Evolutionary conservation across 768 basidiomycete species (phyloP).

Genomic region (Lactarius tabidus): DNA sequence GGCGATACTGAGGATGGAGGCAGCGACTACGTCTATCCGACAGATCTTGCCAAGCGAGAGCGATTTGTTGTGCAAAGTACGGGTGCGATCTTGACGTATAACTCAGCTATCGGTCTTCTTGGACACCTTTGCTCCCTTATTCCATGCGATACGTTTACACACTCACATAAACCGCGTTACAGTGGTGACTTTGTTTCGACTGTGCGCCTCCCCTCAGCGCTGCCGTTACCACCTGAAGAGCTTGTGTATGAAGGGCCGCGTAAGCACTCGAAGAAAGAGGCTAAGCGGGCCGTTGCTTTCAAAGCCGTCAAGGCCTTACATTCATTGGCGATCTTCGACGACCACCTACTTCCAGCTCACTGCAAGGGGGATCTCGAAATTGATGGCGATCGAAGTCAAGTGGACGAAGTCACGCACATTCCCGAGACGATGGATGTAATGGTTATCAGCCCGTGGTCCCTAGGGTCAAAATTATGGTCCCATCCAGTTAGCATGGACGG

Average conservation of each 20-base stretch:
- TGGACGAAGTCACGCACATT: conserved; percentile 42
- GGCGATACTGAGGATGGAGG: conserved; percentile 36
- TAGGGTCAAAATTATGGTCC: conserved; percentile 54
- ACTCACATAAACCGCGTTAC: conserved; percentile 55
- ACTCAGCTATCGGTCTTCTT: conserved; percentile 66
- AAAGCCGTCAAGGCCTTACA: conserved; percentile 67
- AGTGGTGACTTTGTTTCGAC: conserved; percentile 53
- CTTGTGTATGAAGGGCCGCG: conserved; percentile 57
- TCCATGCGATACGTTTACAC: conserved; percentile 67
- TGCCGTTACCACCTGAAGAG: conserved; percentile 54
- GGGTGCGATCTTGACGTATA: conserved; percentile 77
- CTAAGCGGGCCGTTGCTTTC: conserved; percentile 80
- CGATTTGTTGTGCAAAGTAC: conserved; percentile 68
- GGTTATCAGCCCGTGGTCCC: conserved; percentile 65
- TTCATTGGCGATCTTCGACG: conserved; percentile 71
- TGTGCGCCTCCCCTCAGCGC: conserved; percentile 61
- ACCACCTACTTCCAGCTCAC: conserved; percentile 72
- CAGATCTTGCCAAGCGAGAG: conserved; percentile 63
- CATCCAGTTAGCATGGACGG: conserved; percentile 57
- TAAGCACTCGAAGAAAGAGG: conserved; percentile 69
- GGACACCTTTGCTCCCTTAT: conserved; percentile 75
- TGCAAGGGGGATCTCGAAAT: conserved; percentile 46
- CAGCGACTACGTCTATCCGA: conserved; percentile 38
- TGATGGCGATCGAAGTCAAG: conserved; percentile 49
- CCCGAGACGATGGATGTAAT: conserved; percentile 54